phyloP scores from a whole-genome alignment of 768 basidiomycete species.

The Daedaleopsis nitida region DNA sequence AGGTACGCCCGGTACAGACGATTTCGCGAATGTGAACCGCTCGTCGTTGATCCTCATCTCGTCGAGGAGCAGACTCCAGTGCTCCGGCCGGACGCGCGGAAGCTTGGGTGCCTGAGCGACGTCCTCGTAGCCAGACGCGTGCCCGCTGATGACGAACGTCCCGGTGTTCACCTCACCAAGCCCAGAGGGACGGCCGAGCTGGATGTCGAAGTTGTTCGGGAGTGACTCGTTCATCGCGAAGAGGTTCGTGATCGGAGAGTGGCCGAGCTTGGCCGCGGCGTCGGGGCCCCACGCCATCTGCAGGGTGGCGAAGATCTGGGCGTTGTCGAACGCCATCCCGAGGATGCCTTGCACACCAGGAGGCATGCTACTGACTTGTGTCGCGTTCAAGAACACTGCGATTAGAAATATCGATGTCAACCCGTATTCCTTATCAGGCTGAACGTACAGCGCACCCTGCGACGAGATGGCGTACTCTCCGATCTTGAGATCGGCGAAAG shows the following conservation, averaged over 20 bases:
- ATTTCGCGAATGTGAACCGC: slow-evolving; percentile 46
- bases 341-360: slow-evolving; percentile 54
- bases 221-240: slow-evolving; percentile 24
- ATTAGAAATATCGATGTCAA: slow-evolving; percentile 28
- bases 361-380: background rate
- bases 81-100: slow-evolving; percentile 36
- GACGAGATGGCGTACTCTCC: slow-evolving; percentile 47
- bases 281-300: slow-evolving; percentile 9
- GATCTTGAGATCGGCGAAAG: slow-evolving; percentile 37
- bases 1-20: slow-evolving; percentile 20
- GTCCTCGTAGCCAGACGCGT: slow-evolving; percentile 17
- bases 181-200: slow-evolving; percentile 24
- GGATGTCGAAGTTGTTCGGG: slow-evolving; percentile 29
- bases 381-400: slow-evolving; percentile 30
- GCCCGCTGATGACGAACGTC: slow-evolving; percentile 29
- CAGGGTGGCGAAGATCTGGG: slow-evolving; percentile 61
- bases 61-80: slow-evolving; percentile 33
- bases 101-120: slow-evolving; percentile 24
- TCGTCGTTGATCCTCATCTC: slow-evolving; percentile 52
- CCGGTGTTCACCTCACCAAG: slow-evolving; percentile 23
- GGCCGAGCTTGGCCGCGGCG: slow-evolving; percentile 13
- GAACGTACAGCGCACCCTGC: slow-evolving; percentile 33
- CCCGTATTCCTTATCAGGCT: too few species aligned
- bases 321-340: slow-evolving; percentile 79
- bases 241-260: slow-evolving; percentile 24